Conservation (phyloP, 495 filamentous ascomycete genomes). For the Daldinia vernicosa region DNA sequence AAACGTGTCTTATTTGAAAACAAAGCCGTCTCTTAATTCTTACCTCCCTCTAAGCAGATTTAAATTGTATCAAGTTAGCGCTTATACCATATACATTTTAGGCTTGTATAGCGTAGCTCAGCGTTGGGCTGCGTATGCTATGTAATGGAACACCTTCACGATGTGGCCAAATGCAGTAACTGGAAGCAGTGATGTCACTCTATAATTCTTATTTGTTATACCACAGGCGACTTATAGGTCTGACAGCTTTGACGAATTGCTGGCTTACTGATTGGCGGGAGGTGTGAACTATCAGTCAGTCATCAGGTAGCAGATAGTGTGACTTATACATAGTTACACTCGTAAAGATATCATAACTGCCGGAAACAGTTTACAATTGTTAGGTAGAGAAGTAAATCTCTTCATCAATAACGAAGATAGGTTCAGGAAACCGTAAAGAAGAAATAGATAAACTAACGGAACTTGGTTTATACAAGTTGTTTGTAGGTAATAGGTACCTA, state of each 20-base stretch:
- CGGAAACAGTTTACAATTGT: too few relatives aligned
- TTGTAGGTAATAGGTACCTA: too few relatives aligned
- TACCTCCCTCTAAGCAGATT: not conserved
- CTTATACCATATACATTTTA: not conserved
- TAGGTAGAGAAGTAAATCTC: too few relatives aligned
- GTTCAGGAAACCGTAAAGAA: too few relatives aligned
- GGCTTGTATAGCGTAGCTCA: not conserved
- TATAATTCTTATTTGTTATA: not conserved
- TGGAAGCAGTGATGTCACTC: constrained; percentile 33
- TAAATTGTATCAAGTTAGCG: not conserved
- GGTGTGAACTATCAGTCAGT: too few relatives aligned
- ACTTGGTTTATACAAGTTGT: too few relatives aligned
- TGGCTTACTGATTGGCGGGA: too few relatives aligned
- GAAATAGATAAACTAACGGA: too few relatives aligned
- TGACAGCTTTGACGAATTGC: constrained; percentile 1
- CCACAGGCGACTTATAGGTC: constrained; percentile 1
- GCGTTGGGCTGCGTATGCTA: not conserved
- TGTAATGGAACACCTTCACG: constrained; percentile 3
- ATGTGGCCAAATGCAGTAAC: not conserved
- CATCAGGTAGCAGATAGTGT: too few relatives aligned
- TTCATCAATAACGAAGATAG: too few relatives aligned
- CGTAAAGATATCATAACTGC: too few relatives aligned
- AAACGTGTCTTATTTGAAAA: not conserved
- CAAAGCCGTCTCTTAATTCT: not conserved
- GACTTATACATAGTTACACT: too few relatives aligned